These are phyloP conservation scores for Recurvomyces mirabilis DNA, from an alignment of 495 filamentous ascomycete species.

Conservation along the genomic window DNA sequence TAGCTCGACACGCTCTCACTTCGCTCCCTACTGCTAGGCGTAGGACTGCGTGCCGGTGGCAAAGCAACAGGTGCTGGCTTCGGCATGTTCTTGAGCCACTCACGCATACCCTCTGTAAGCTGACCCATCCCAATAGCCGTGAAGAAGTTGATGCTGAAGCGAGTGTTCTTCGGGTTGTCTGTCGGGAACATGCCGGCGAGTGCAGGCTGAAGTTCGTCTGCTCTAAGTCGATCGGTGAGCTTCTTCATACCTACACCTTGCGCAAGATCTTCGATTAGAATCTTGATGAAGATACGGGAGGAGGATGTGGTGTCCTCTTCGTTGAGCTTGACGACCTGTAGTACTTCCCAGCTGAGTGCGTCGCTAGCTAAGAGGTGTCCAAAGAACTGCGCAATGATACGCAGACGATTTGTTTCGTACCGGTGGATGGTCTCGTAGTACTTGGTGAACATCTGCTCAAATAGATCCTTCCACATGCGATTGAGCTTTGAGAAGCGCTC, in stretches of 20 bases:
- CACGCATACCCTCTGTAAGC: slow-evolving; percentile 91
- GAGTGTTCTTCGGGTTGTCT: slow-evolving; percentile 76
- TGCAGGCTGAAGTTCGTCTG: slow-evolving; percentile 64
- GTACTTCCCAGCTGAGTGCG: slow-evolving; percentile 81
- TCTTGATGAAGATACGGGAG: slow-evolving; percentile 95
- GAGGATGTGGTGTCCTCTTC: slow-evolving; percentile 94
- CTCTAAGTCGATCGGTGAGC: slow-evolving; percentile 61
- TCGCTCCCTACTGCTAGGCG: slow-evolving; percentile 5
- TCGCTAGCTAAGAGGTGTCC: slow-evolving; percentile 80
- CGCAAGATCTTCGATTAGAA: slow-evolving; percentile 83
- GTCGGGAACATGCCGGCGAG: slow-evolving; percentile 82
- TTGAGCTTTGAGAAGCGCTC: slow-evolving; percentile 94
- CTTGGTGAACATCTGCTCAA: slow-evolving; percentile 75
- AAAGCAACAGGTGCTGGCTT: slow-evolving; percentile 62
- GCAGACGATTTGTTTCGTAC: slow-evolving; percentile 83
- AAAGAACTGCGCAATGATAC: slow-evolving; percentile 92
- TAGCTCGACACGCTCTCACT: slow-evolving; percentile 38
- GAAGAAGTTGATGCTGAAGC: slow-evolving; percentile 99
- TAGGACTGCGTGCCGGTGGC: slow-evolving; percentile 37
- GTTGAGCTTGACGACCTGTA: slow-evolving; percentile 76
- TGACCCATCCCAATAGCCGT: slow-evolving; percentile 92
- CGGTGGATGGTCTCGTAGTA: slow-evolving; percentile 98
- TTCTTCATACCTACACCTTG: slow-evolving; percentile 77
- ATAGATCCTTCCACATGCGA: slow-evolving; percentile 83
- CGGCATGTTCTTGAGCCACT: slow-evolving; percentile 73